Evolutionary conservation across 2,329 filamentous ascomycete genomes (phyloP).

Genomic region (Neoascochyta sp.): DNA sequence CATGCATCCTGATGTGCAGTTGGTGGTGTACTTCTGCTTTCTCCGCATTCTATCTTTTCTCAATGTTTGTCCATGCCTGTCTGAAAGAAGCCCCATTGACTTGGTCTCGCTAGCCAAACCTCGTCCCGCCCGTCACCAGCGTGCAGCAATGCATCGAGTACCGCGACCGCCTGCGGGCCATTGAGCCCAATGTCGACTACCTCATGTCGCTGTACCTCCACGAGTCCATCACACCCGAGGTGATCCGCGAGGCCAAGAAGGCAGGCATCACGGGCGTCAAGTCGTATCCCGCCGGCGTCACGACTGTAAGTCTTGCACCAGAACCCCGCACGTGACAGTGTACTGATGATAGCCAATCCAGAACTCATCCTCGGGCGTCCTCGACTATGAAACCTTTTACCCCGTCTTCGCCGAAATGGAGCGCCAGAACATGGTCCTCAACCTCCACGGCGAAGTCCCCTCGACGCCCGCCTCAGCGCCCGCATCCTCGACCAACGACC

Average conservation of each 20-base stretch:
- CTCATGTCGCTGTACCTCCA: slow-evolving; percentile 53
- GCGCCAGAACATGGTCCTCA: slow-evolving; percentile 73
- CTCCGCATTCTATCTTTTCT: neutral
- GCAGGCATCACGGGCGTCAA: slow-evolving; percentile 72
- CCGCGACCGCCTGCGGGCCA: slow-evolving; percentile 40
- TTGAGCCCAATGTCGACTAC: slow-evolving; percentile 50
- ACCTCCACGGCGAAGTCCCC: slow-evolving; percentile 88
- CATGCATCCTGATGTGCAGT: too few relatives aligned
- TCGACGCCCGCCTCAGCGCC: slow-evolving; percentile 40
- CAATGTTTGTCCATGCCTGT: too few relatives aligned
- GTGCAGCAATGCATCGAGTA: slow-evolving; percentile 48
- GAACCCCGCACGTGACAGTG: neutral
- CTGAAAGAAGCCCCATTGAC: too few relatives aligned
- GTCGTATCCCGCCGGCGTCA: slow-evolving; percentile 56
- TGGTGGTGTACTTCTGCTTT: too few relatives aligned
- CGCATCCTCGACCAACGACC: slow-evolving; percentile 10
- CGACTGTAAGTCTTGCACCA: slow-evolving; percentile 20
- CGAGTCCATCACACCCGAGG: slow-evolving; percentile 47
- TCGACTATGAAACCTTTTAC: slow-evolving; percentile 67
- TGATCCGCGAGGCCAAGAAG: slow-evolving; percentile 67
- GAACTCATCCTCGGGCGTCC: slow-evolving; percentile 64
- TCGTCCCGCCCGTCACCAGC: slow-evolving; percentile 50
- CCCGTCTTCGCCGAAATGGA: slow-evolving; percentile 89
- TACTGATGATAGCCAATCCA: slow-evolving; percentile 1
- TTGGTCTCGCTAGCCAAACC: slow-evolving; percentile 42